These are phyloP conservation scores for Coniosporium apollinis DNA, from an alignment of 495 filamentous ascomycete genomes.

Conservation along the genomic window DNA sequence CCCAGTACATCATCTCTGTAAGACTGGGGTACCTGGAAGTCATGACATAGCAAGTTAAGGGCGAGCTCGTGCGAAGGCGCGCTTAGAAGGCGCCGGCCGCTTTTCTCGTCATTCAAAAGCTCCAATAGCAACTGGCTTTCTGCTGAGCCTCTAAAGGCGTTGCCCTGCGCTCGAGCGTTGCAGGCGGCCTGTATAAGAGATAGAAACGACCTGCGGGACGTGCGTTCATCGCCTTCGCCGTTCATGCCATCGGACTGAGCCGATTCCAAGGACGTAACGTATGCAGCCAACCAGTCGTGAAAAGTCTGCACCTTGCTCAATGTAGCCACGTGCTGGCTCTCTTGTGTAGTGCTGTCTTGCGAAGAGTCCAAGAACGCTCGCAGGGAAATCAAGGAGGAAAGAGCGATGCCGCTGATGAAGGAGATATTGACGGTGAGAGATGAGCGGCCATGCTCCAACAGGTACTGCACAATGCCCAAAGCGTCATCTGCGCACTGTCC, in stretches of 20 bases:
- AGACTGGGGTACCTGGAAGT: slow-evolving; percentile 44
- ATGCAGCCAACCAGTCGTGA: slow-evolving; percentile 51
- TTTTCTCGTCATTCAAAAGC: slow-evolving; percentile 54
- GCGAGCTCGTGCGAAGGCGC: slow-evolving; percentile 50
- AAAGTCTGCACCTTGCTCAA: slow-evolving; percentile 50
- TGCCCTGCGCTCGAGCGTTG: slow-evolving; percentile 37
- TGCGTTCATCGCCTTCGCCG: slow-evolving; percentile 28
- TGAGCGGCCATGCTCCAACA: slow-evolving; percentile 48
- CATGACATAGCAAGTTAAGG: slow-evolving; percentile 52
- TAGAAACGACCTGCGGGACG: slow-evolving; percentile 39
- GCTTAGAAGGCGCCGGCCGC: slow-evolving; percentile 44
- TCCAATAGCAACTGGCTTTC: slow-evolving; percentile 60
- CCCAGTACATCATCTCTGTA: slow-evolving; percentile 44
- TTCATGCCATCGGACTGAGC: no score
- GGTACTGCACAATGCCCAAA: slow-evolving; percentile 71
- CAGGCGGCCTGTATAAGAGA: slow-evolving; percentile 46
- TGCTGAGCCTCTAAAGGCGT: slow-evolving; percentile 38
- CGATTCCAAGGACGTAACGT: slow-evolving; percentile 29
- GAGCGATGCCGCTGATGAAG: slow-evolving; percentile 61
- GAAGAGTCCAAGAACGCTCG: slow-evolving; percentile 50
- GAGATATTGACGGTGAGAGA: slow-evolving; percentile 48
- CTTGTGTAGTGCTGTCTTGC: slow-evolving; percentile 55
- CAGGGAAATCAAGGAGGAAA: slow-evolving; percentile 60
- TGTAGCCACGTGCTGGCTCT: slow-evolving; percentile 54
- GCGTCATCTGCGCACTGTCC: slow-evolving; percentile 83